phyloP scores from a whole-genome alignment of 176 grass and related monocot genomes.

The Hordeum vulgare region MorexV3_pseudomolecules_assembly NC_058520.1:55832362-55832861 shows the following conservation, averaged over 20 bases:
- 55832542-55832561: not conserved
- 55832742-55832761: conserved; percentile 71
- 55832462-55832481: conserved; percentile 26
- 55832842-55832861: conserved; percentile 87
- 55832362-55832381: not conserved
- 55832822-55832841: conserved; percentile 89
- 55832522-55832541: not conserved
- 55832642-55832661: conserved; percentile 85
- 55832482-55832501: not conserved
- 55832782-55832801: conserved; percentile 75
- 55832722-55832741: conserved; percentile 59
- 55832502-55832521: not conserved
- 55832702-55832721: conserved; percentile 75
- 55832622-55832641: conserved; percentile 48
- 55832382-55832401: not conserved
- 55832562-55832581: not conserved
- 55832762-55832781: conserved; percentile 77
- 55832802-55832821: conserved; percentile 80
- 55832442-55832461: conserved; percentile 17
- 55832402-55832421: conserved; percentile 18
- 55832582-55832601: not conserved
- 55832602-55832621: not conserved
- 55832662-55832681: conserved; percentile 84
- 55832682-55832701: conserved; percentile 79
- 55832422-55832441: not conserved